Evolutionary conservation across 106 monocot species (phyloP).

Genomic region (Allium fistulosum): DNA sequence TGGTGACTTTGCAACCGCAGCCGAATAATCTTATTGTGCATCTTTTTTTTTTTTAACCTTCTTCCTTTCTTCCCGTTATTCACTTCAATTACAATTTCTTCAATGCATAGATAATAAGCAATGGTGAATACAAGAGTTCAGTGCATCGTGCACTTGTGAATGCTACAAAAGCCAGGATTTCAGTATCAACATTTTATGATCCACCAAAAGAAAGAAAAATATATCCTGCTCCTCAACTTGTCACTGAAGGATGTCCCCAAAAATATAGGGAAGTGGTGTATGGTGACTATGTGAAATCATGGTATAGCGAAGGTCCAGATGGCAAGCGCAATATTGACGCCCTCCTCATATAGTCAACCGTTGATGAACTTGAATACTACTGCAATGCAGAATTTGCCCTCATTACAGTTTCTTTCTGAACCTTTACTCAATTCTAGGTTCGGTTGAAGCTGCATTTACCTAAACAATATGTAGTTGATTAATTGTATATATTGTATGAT

Average conservation of each 20-base stretch:
- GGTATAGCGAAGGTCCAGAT: conserved; percentile 79
- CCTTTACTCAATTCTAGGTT: no score
- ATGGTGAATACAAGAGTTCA: conserved; percentile 66
- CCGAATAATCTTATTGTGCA: not conserved
- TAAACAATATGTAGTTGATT: no score
- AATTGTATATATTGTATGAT: no score
- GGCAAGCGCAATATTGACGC: conserved; percentile 79
- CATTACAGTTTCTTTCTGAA: no score
- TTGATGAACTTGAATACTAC: not conserved
- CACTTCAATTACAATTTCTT: not conserved
- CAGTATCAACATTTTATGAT: conserved; percentile 86
- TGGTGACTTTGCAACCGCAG: no score
- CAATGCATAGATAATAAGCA: conserved; percentile 52
- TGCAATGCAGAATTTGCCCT: not conserved
- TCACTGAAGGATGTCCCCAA: conserved; percentile 25
- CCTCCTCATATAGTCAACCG: conserved; percentile 12
- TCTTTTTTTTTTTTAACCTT: not conserved
- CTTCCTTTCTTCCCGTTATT: not conserved
- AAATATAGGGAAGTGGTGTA: conserved; percentile 63
- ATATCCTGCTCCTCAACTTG: conserved; percentile 52
- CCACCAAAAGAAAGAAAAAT: conserved; percentile 59
- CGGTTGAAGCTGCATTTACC: no score
- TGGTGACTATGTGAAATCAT: conserved; percentile 76
- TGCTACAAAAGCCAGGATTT: conserved; percentile 41
- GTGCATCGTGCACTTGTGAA: conserved; percentile 85